A percentile compares a stretch with the other conserved stretches of the same genome.
Conservation (phyloP, 768 basidiomycete species). For the Asterophora parasitica region DNA sequence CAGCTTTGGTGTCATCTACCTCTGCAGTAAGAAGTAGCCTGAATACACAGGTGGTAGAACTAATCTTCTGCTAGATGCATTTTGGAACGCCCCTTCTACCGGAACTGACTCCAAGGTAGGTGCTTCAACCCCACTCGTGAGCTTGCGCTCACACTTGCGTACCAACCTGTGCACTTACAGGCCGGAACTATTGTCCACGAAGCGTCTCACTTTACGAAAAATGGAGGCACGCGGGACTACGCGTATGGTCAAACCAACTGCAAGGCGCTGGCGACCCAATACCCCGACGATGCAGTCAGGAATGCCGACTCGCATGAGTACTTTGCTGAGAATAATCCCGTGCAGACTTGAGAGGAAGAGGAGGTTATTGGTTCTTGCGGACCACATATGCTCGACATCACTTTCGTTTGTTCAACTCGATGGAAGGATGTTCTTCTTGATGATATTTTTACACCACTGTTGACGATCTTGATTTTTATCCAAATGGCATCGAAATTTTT, state of each 20-base stretch:
- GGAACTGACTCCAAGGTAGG: slow-evolving; percentile 41
- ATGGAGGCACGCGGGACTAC: slow-evolving; percentile 41
- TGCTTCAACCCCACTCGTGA: too few relatives aligned
- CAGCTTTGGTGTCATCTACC: slow-evolving; percentile 33
- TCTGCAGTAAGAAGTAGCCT: slow-evolving; percentile 28
- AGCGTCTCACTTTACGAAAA: slow-evolving; percentile 40
- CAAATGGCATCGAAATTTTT: too few relatives aligned
- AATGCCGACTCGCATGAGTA: slow-evolving; percentile 50
- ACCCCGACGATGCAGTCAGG: slow-evolving; percentile 29
- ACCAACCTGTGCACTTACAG: background rate
- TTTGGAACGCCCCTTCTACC: slow-evolving; percentile 41
- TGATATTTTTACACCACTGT: too few relatives aligned
- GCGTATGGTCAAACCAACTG: slow-evolving; percentile 40
- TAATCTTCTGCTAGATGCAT: slow-evolving; percentile 20
- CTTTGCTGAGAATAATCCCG: slow-evolving; percentile 40
- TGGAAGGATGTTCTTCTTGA: too few relatives aligned
- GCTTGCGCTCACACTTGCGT: too few relatives aligned
- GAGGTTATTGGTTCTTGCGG: too few relatives aligned
- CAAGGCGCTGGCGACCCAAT: slow-evolving; percentile 34
- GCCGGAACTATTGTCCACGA: slow-evolving; percentile 38
- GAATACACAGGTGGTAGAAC: too few relatives aligned
- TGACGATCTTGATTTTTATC: too few relatives aligned
- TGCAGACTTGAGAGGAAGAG: background rate
- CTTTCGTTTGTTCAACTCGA: too few relatives aligned
- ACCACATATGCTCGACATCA: too few relatives aligned